Conservation (phyloP, 306 rosid species). For the Carpinus viminea region DNA sequence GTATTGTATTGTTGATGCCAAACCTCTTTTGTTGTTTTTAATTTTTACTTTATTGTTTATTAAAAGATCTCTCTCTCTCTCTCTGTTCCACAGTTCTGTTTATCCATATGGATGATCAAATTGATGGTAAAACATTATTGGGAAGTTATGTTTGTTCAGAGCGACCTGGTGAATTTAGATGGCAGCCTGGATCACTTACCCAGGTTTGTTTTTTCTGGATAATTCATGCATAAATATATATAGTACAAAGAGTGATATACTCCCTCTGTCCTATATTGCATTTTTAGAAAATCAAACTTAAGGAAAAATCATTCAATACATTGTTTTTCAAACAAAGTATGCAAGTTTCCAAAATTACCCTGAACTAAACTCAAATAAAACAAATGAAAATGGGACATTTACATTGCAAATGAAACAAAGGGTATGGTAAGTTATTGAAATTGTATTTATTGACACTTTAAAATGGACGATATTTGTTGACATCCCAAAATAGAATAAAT, state of each 20-base stretch:
- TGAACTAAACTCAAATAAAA: neutral
- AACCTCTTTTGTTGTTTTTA: neutral
- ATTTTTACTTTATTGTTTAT: neutral
- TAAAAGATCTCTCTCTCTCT: neutral
- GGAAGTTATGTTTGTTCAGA: slow-evolving; percentile 86
- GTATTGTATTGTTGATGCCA: neutral
- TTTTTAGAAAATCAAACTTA: neutral
- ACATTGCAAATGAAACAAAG: neutral
- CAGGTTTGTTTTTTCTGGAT: slow-evolving; percentile 58
- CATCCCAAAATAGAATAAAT: neutral
- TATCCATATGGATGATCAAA: slow-evolving; percentile 95
- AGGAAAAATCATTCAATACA: neutral
- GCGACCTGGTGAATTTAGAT: slow-evolving; percentile 85
- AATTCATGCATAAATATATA: slow-evolving; percentile 12
- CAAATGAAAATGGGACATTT: neutral
- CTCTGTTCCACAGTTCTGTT: slow-evolving; percentile 61
- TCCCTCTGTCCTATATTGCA: neutral
- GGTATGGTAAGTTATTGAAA: neutral
- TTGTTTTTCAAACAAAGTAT: neutral
- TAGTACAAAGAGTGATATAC: neutral
- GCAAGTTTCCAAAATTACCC: neutral
- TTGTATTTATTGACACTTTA: neutral
- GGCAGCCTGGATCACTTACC: slow-evolving; percentile 97
- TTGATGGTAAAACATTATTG: slow-evolving; percentile 78
- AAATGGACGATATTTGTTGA: neutral